Percentiles rank a stretch among this genome's conserved stretches.
Evolutionary conservation across 225 moss, liverwort and hornwort genomes (phyloP).

Genomic region (Bryoerythrophyllum caledonicum): DNA sequence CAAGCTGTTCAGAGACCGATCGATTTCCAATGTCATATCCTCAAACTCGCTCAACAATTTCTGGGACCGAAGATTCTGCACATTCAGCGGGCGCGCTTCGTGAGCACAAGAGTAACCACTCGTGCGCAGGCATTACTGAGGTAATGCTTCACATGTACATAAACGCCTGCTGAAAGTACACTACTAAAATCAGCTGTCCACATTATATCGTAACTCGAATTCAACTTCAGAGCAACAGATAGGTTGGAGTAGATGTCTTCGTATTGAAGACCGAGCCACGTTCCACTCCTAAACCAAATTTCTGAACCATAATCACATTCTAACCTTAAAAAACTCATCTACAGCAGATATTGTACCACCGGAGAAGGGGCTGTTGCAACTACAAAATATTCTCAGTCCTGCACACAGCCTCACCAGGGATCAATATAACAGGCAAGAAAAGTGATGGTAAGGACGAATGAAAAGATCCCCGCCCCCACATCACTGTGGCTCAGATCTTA

Average conservation of each 20-base stretch:
- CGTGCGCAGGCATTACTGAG: background rate
- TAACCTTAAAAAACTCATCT: slow-evolving; percentile 13
- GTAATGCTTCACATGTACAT: slow-evolving; percentile 12
- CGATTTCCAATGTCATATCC: slow-evolving; percentile 61
- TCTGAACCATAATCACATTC: slow-evolving; percentile 18
- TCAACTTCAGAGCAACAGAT: background rate
- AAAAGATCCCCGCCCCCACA: slow-evolving; percentile 7
- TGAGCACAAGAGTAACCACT: slow-evolving; percentile 19
- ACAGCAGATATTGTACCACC: slow-evolving; percentile 18
- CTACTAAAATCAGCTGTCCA: slow-evolving; percentile 6
- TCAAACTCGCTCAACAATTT: slow-evolving; percentile 58
- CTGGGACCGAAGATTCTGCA: slow-evolving; percentile 56
- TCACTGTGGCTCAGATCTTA: background rate
- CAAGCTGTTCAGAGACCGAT: slow-evolving; percentile 56
- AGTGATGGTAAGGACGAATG: background rate
- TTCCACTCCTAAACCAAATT: background rate
- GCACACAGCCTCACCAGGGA: background rate
- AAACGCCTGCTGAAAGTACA: slow-evolving; percentile 1
- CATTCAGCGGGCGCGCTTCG: slow-evolving; percentile 22
- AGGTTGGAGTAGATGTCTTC: background rate
- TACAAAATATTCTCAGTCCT: slow-evolving; percentile 16
- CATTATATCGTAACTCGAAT: background rate
- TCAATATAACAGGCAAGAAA: slow-evolving; percentile 15
- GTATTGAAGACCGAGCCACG: slow-evolving; percentile 6
- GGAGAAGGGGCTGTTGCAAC: slow-evolving; percentile 17